Conservation (phyloP, 345 rosid genomes). For the Lumnitzera littorea region DNA sequence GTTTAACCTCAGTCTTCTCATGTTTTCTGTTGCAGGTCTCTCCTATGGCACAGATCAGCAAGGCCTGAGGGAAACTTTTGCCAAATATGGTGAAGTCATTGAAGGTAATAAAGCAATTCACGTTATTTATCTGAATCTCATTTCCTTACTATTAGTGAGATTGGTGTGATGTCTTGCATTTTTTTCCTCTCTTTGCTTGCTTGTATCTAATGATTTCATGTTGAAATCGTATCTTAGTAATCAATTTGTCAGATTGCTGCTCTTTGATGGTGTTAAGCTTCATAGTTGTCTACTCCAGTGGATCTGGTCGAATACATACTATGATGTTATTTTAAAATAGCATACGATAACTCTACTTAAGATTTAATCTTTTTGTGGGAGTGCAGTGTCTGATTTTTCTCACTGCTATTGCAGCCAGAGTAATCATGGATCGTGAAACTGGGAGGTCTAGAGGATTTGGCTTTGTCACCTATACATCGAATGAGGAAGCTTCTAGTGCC, state of each 20-base stretch:
- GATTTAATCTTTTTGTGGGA: background rate
- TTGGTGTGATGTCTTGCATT: too few relatives aligned
- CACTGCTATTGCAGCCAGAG: slow-evolving; percentile 47
- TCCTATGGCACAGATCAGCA: slow-evolving; percentile 58
- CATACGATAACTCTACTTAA: background rate
- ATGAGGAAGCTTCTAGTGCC: slow-evolving; percentile 82
- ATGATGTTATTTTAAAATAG: background rate
- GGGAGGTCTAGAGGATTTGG: slow-evolving; percentile 97
- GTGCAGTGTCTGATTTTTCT: slow-evolving; percentile 5
- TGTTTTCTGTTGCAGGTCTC: slow-evolving; percentile 43
- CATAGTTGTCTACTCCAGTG: too few relatives aligned
- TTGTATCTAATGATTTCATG: too few relatives aligned
- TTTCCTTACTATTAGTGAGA: too few relatives aligned
- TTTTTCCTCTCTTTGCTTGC: too few relatives aligned
- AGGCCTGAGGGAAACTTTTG: slow-evolving; percentile 58
- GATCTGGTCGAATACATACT: too few relatives aligned
- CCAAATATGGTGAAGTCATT: slow-evolving; percentile 71
- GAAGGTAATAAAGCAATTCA: slow-evolving; percentile 40
- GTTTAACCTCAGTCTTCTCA: background rate
- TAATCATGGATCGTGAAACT: slow-evolving; percentile 83
- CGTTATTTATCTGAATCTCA: background rate
- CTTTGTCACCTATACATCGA: slow-evolving; percentile 55
- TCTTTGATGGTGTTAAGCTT: too few relatives aligned
- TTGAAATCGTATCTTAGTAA: too few relatives aligned
- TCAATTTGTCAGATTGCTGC: too few relatives aligned